A percentile compares a stretch with the other conserved stretches of the same genome.
Conservation (phyloP, 768 basidiomycete species). For the Lactarius indigo region DNA sequence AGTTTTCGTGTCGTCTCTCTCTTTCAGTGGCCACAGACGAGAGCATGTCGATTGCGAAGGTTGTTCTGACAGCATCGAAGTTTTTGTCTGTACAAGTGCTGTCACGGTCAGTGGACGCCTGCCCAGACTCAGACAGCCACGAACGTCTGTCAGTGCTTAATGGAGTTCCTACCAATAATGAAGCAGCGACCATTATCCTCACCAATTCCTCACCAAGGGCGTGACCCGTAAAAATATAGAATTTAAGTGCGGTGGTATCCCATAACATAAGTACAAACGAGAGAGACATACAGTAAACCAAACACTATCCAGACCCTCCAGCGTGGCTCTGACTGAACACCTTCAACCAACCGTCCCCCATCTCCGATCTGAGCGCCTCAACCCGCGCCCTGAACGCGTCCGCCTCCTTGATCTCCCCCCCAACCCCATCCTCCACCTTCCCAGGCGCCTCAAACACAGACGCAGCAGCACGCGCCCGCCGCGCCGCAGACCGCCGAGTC, state of each 20-base stretch:
- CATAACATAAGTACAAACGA: conserved; percentile 1
- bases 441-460: conserved; percentile 58
- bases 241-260: conserved; percentile 1
- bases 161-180: too few relatives aligned
- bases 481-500: conserved; percentile 39
- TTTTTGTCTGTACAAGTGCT: too few relatives aligned
- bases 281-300: background rate
- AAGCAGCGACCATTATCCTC: too few relatives aligned
- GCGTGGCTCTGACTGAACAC: conserved; percentile 68
- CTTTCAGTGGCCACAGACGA: too few relatives aligned
- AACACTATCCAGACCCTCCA: conserved; percentile 3
- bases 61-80: too few relatives aligned
- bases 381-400: conserved; percentile 75
- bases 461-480: conserved; percentile 54
- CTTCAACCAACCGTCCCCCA: conserved; percentile 87
- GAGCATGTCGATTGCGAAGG: too few relatives aligned
- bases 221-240: background rate
- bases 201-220: background rate
- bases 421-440: conserved; percentile 28
- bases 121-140: too few relatives aligned
- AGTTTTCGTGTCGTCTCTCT: too few relatives aligned
- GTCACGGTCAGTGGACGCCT: too few relatives aligned
- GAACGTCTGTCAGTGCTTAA: too few relatives aligned
- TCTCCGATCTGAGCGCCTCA: conserved; percentile 79
- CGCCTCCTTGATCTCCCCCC: conserved; percentile 45